A percentile compares a stretch with the other conserved stretches of the same genome.
These are phyloP conservation scores for Fraxinus dipetala DNA, from an alignment of 305 asterid species.

Conservation along the genomic window DNA sequence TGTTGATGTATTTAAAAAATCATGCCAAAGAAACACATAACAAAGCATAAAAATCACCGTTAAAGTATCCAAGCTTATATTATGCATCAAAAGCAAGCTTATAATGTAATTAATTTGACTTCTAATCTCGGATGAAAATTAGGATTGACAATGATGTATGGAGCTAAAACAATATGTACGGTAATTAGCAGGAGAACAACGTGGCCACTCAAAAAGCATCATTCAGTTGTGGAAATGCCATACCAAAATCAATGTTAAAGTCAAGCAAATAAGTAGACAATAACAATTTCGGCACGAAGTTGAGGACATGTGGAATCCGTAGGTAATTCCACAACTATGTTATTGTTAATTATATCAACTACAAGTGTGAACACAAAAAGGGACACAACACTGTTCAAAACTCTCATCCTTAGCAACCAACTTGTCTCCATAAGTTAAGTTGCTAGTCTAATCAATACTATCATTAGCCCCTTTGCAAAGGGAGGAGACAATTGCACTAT, in stretches of 20 bases:
- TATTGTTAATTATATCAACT: background rate
- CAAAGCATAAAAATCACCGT: background rate
- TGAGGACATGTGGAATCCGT: too few relatives aligned
- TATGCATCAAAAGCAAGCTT: background rate
- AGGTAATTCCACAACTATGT: background rate
- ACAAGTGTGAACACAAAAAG: background rate
- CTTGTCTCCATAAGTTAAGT: background rate
- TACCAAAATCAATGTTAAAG: background rate
- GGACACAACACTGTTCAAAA: background rate
- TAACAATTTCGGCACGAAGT: too few relatives aligned
- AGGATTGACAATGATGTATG: background rate
- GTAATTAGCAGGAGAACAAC: background rate
- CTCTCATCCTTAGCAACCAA: background rate
- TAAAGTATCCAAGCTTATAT: too few relatives aligned
- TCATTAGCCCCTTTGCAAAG: background rate
- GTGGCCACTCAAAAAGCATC: background rate
- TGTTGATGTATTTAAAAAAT: too few relatives aligned
- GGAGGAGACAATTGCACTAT: background rate
- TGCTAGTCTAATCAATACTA: background rate
- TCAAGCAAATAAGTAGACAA: background rate
- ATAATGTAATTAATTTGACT: background rate
- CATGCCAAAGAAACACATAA: background rate
- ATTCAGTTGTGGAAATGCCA: background rate
- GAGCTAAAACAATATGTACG: background rate
- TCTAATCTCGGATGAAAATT: background rate